A percentile compares a stretch with the other conserved stretches of the same genome.
phyloP scores from a whole-genome alignment of 257 asterid species.

The Nyctanthes arbortristis region DNA sequence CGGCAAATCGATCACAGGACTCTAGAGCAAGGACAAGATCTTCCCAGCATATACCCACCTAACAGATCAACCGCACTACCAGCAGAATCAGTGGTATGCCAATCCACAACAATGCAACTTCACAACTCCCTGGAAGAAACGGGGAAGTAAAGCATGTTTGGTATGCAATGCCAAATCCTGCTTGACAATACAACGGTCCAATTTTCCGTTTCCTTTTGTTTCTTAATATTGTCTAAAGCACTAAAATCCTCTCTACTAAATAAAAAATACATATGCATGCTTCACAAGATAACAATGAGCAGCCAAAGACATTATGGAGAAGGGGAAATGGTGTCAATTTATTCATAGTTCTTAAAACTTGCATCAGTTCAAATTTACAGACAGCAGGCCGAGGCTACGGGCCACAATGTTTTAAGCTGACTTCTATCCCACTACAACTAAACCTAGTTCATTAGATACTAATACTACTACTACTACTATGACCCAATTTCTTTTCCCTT shows the following conservation, averaged over 20 bases:
- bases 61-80: slow-evolving; percentile 26
- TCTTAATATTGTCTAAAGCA: neutral
- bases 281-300: slow-evolving; percentile 10
- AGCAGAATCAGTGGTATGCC: slow-evolving; percentile 10
- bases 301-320: neutral
- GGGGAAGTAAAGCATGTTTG: too few species aligned
- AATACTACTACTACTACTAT: neutral
- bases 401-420: slow-evolving; percentile 10
- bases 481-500: slow-evolving; percentile 15
- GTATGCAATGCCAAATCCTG: neutral
- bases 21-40: slow-evolving; percentile 17
- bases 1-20: neutral
- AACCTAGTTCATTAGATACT: slow-evolving; percentile 8
- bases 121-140: slow-evolving; percentile 1
- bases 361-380: slow-evolving; percentile 34
- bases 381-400: neutral
- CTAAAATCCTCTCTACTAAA: neutral
- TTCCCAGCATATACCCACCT: slow-evolving; percentile 25
- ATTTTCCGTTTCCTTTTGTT: neutral
- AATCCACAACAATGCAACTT: slow-evolving; percentile 6
- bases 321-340: slow-evolving; percentile 22
- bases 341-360: slow-evolving; percentile 25
- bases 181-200: neutral
- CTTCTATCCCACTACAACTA: slow-evolving; percentile 27
- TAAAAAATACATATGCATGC: neutral